These are phyloP conservation scores for Exserohilum turcica DNA, from an alignment of 2,329 filamentous ascomycete species.

Conservation along the genomic window DNA sequence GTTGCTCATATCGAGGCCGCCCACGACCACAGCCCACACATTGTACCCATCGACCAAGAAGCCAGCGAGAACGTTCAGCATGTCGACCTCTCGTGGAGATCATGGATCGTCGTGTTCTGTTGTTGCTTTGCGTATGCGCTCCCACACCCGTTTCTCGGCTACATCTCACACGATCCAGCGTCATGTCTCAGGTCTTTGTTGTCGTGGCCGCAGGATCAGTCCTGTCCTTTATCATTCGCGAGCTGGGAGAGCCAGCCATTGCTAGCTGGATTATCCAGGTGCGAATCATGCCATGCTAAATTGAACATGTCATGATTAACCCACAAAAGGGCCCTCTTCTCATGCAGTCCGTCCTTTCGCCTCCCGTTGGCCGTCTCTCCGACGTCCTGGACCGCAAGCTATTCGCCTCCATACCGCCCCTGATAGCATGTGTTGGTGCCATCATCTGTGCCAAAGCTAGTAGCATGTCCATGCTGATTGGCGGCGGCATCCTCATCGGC, in stretches of 20 bases:
- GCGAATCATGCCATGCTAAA: neutral
- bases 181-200: slow-evolving; percentile 62
- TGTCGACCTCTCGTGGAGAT: slow-evolving; percentile 60
- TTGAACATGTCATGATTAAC: neutral
- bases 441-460: slow-evolving; percentile 61
- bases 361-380: slow-evolving; percentile 61
- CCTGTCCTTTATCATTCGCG: slow-evolving; percentile 61
- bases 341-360: slow-evolving; percentile 63
- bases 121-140: slow-evolving; percentile 54
- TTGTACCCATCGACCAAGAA: slow-evolving; percentile 38
- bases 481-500: slow-evolving; percentile 63
- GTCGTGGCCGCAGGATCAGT: slow-evolving; percentile 62
- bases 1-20: slow-evolving; percentile 20
- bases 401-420: slow-evolving; percentile 58
- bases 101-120: slow-evolving; percentile 58
- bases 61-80: slow-evolving; percentile 43
- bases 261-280: slow-evolving; percentile 63
- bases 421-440: slow-evolving; percentile 60
- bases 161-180: slow-evolving; percentile 27
- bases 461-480: slow-evolving; percentile 62
- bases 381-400: slow-evolving; percentile 63
- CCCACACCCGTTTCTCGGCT: slow-evolving; percentile 12
- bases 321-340: slow-evolving; percentile 58
- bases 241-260: slow-evolving; percentile 57
- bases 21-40: slow-evolving; percentile 16